These are phyloP conservation scores for Fusarium xyrophilum DNA, from an alignment of 2,329 filamentous ascomycete species.

Conservation along the genomic window DNA sequence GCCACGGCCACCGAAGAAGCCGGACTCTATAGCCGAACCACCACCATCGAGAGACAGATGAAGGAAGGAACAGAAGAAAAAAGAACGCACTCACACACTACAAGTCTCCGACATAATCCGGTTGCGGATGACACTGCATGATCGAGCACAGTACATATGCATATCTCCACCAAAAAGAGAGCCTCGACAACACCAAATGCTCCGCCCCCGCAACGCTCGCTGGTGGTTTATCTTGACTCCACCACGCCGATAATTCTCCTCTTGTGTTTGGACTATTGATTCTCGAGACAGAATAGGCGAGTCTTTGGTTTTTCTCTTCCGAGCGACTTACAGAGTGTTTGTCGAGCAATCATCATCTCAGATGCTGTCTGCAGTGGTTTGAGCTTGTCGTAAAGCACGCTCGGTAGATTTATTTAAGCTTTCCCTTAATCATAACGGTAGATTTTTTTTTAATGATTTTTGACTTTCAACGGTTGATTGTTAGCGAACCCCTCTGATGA, in stretches of 20 bases:
- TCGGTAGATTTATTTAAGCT: conserved; percentile 7
- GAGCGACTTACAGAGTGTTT: not conserved
- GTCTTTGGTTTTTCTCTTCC: not conserved
- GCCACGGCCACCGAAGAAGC: not conserved
- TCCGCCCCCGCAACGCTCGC: conserved; percentile 35
- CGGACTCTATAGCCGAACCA: conserved; percentile 16
- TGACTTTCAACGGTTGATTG: conserved; percentile 11
- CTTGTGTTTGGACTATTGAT: not conserved
- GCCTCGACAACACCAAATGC: conserved; percentile 6
- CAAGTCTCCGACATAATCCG: conserved; percentile 27
- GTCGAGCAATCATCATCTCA: not conserved
- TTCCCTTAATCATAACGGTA: conserved; percentile 12
- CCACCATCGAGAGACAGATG: not conserved
- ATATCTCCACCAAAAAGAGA: conserved; percentile 6
- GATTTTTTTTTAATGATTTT: not conserved
- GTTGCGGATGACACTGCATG: conserved; percentile 19
- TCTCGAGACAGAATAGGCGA: not conserved
- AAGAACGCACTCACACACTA: not conserved
- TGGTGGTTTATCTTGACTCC: conserved; percentile 18
- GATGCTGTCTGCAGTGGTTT: not conserved
- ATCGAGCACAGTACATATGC: conserved; percentile 21
- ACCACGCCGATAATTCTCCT: conserved; percentile 25
- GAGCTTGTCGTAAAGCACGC: not conserved
- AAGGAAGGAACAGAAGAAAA: not conserved
- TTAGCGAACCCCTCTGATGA: conserved; percentile 2